Percentiles rank a stretch among this genome's conserved stretches.
These are phyloP conservation scores for Fraxinus anomala DNA, from an alignment of 257 asterid species.

Conservation along the genomic window DNA sequence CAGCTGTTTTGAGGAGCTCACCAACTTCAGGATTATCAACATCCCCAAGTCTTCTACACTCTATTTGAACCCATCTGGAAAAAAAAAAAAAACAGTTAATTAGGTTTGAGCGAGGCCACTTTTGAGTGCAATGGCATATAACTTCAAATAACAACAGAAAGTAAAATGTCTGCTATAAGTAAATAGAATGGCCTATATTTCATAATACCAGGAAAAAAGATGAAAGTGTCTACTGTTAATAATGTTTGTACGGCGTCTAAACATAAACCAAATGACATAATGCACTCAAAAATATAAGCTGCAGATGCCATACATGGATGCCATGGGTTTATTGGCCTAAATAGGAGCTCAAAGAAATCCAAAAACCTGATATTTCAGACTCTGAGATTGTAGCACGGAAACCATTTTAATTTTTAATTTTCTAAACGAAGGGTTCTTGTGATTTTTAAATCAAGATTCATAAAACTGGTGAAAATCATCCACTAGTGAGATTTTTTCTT, in stretches of 20 bases:
- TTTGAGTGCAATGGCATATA: neutral
- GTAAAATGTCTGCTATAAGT: neutral
- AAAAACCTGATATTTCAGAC: neutral
- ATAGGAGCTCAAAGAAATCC: neutral
- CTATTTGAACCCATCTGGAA: slow-evolving; percentile 96
- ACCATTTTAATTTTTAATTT: neutral
- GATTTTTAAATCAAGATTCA: neutral
- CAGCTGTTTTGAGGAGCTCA: slow-evolving; percentile 88
- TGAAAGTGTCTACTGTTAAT: neutral
- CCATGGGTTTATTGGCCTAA: neutral
- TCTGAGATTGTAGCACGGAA: neutral
- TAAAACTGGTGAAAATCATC: neutral
- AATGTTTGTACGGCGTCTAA: neutral
- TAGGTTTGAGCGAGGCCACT: neutral
- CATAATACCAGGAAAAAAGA: neutral
- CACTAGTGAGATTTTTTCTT: neutral
- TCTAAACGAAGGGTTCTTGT: neutral
- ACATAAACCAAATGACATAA: neutral
- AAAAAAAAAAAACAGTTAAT: neutral
- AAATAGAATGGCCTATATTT: neutral
- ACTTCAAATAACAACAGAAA: neutral
- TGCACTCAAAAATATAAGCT: neutral
- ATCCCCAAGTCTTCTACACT: slow-evolving; percentile 92
- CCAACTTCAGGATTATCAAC: slow-evolving; percentile 94
- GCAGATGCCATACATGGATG: neutral